Evolutionary conservation across 148 eudicot species (phyloP), one percentile per base, ranked within the genome.

Genomic region (Silene conica): DNA sequence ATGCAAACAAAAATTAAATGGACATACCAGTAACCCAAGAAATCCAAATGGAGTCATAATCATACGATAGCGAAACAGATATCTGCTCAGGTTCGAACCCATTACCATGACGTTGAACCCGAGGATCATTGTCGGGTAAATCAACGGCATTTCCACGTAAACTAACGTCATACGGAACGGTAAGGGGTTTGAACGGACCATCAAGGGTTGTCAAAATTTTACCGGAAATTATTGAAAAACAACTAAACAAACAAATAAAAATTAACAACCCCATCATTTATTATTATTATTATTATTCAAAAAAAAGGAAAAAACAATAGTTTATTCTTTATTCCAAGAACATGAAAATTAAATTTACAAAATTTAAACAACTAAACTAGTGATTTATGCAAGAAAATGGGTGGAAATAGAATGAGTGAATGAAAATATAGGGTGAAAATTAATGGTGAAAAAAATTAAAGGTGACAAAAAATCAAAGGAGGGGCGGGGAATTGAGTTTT

Each of bases 71-170:
- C 7, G 98, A 86, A 11, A 94, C 82, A 0, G 93, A 91, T 63
- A 94, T 90, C 73, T 94, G 98, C 74, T 94, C 98, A 54, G 98
- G 98, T 62, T 87, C 75, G 67, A 86, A 88, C 23, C 90, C 98
- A 12, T 73, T 61, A 31, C 81, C 97, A 21, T 13, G 83, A 50
- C 92, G 88, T 46, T 78, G 86, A 71, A 94, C 88, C 79, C 97
- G 83, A 20, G 93, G 84, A 83, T 94, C 98, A 3, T 78, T 73
- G 20, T 86, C 87, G 6, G 97, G 97, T 85, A 94, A 87, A 80
- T 94, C 97, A 1, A 83, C 76, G 22, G 98, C 96, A 69, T 76
- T 54, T 0, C 98, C 98, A 38, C 98, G 82, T 72, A 89, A 87
- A 58, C 84, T 87, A 5, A 76, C 48, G 70, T 94, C 93, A 14